These are phyloP conservation scores for Leersia perrieri DNA, from an alignment of 176 grass and related monocot species.

Conservation along the genomic window DNA sequence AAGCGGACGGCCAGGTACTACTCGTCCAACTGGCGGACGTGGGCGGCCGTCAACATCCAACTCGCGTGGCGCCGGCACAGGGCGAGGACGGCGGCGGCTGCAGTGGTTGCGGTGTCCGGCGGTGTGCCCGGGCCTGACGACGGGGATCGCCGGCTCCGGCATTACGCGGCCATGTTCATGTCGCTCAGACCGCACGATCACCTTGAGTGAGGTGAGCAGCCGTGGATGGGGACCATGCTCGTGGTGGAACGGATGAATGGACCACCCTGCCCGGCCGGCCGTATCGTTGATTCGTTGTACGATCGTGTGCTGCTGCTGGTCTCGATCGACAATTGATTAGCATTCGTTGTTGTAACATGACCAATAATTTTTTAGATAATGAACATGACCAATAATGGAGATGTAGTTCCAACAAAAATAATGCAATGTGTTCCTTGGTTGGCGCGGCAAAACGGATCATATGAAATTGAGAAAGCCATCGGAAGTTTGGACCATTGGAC, in stretches of 20 bases:
- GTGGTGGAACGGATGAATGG: too few species aligned
- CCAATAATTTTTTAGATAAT: too few species aligned
- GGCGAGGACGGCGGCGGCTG: slow-evolving; percentile 28
- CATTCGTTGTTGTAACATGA: not conserved
- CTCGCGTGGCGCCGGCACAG: slow-evolving; percentile 84
- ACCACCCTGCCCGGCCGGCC: not conserved
- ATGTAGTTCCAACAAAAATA: not conserved
- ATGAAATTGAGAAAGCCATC: too few species aligned
- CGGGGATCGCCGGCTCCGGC: slow-evolving; percentile 68
- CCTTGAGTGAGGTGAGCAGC: slow-evolving; percentile 52
- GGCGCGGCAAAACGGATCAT: not conserved
- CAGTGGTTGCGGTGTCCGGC: not conserved
- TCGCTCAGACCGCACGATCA: slow-evolving; percentile 95
- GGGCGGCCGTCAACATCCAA: slow-evolving; percentile 96
- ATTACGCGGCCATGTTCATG: slow-evolving; percentile 94
- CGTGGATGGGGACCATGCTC: not conserved
- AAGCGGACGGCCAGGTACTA: slow-evolving; percentile 88
- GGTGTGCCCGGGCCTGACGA: slow-evolving; percentile 15
- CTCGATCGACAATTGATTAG: not conserved
- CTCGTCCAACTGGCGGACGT: slow-evolving; percentile 93
- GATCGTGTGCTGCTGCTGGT: not conserved
- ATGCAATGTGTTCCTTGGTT: not conserved
- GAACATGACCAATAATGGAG: slow-evolving; percentile 7
- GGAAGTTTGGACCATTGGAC: too few species aligned
- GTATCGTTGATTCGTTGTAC: not conserved